Percentiles rank a stretch among this genome's conserved stretches.
Evolutionary conservation across 1,139 yeast species (phyloP).

Genomic region (Candida pseudocylindracea): DNA sequence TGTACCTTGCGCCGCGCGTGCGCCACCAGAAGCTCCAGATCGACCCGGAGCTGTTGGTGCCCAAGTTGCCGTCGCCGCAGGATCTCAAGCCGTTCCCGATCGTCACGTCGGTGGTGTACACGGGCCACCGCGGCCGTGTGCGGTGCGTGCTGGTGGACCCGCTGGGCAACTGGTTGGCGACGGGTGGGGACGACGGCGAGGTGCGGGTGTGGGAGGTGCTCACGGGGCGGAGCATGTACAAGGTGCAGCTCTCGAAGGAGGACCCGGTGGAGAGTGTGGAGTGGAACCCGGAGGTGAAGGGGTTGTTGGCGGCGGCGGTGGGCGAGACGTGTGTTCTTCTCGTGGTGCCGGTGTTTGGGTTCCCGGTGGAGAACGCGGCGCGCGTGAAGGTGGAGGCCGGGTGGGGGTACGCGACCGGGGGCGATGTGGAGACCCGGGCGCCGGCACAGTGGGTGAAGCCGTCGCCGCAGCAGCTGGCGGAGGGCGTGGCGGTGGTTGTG

Average conservation of each 20-base stretch:
- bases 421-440: conserved; percentile 23
- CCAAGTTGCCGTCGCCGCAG: conserved; percentile 91
- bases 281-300: conserved; percentile 70
- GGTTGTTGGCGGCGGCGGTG: conserved; percentile 60
- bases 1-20: conserved; percentile 90
- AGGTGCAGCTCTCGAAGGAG: conserved; percentile 30
- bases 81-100: conserved; percentile 98
- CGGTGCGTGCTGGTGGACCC: conserved; percentile 76
- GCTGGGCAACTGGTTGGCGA: conserved; percentile 84
- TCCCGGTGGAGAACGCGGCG: conserved; percentile 67
- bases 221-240: conserved; percentile 84
- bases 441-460: conserved; percentile 81
- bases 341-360: conserved; percentile 83
- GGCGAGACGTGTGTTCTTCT: conserved; percentile 62
- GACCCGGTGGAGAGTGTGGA: conserved; percentile 68
- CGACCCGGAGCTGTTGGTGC: conserved; percentile 90
- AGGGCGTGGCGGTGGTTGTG: conserved; percentile 52
- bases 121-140: conserved; percentile 69
- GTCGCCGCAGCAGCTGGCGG: conserved; percentile 28
- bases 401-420: conserved; percentile 62
- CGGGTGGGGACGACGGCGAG: conserved; percentile 94
- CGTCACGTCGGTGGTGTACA: conserved; percentile 60
- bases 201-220: conserved; percentile 92
- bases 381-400: conserved; percentile 69
- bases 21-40: conserved; percentile 79